Percentiles rank a stretch among this genome's conserved stretches.
Evolutionary conservation across 1,284 basidiomycete genomes (phyloP).

Genomic region (Rhizopogon parksii): DNA sequence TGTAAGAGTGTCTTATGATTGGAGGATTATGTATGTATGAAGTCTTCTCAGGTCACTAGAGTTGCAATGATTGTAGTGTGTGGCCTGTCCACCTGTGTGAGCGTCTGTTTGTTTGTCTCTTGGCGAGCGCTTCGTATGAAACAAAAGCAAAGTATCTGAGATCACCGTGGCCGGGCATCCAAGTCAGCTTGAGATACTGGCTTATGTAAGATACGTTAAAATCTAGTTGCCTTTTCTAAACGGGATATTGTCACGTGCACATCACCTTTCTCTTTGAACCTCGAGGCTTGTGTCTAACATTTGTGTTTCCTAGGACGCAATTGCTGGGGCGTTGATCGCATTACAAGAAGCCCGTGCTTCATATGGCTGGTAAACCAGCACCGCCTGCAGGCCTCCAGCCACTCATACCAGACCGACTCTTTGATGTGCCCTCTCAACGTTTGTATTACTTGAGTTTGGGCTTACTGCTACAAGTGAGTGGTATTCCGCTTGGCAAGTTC

Average conservation of each 20-base stretch:
- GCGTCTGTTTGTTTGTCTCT: not conserved
- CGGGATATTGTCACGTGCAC: not conserved
- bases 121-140: not conserved
- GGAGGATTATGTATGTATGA: not conserved
- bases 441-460: slow-evolving; percentile 52
- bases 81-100: not conserved
- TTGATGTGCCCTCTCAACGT: slow-evolving; percentile 53
- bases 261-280: not conserved
- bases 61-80: not conserved
- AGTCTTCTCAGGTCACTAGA: no score
- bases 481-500: not conserved
- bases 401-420: slow-evolving; percentile 44
- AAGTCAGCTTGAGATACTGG: no score
- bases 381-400: slow-evolving; percentile 25
- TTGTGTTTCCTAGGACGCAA: not conserved
- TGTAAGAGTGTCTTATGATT: not conserved
- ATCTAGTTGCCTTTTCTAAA: not conserved
- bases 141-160: no score
- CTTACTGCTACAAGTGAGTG: slow-evolving; percentile 43
- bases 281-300: not conserved
- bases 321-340: not conserved
- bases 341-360: not conserved
- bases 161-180: no score
- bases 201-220: no score
- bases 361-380: slow-evolving; percentile 7